Evolutionary conservation across 2,329 filamentous ascomycete genomes (phyloP).

Genomic region (Nigrograna mackinnonii): DNA sequence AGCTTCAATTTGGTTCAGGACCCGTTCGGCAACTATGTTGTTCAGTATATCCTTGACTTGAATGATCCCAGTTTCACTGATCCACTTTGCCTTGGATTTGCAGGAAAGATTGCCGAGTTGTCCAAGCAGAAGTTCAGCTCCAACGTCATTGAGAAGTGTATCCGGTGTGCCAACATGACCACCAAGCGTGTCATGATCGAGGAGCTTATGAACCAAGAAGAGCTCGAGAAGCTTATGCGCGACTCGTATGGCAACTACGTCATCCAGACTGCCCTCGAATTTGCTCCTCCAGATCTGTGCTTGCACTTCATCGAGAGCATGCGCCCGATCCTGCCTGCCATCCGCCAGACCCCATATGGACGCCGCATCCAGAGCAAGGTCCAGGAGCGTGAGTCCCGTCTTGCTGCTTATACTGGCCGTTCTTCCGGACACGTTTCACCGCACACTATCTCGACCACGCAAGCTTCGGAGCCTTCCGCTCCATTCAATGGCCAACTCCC

Average conservation of each 20-base stretch:
- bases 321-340: slow-evolving; percentile 79
- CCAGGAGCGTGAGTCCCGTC: slow-evolving; percentile 54
- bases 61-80: slow-evolving; percentile 87
- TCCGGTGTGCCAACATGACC: slow-evolving; percentile 77
- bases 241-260: slow-evolving; percentile 98
- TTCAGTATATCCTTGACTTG: slow-evolving; percentile 96
- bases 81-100: slow-evolving; percentile 81
- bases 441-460: slow-evolving; percentile 21
- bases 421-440: slow-evolving; percentile 33
- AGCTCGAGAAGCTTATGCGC: slow-evolving; percentile 86
- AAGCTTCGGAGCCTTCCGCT: slow-evolving; percentile 22
- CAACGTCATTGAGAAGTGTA: slow-evolving; percentile 92
- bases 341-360: slow-evolving; percentile 90
- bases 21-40: slow-evolving; percentile 97
- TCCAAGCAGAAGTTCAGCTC: slow-evolving; percentile 99
- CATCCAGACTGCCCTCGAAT: slow-evolving; percentile 78
- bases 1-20: slow-evolving; percentile 92
- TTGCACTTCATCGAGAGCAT: slow-evolving; percentile 77
- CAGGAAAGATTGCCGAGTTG: slow-evolving; percentile 68
- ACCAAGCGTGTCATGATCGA: slow-evolving; percentile 82
- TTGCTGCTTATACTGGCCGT: slow-evolving; percentile 34
- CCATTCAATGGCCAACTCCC: slow-evolving; percentile 22
- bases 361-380: slow-evolving; percentile 94
- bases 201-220: slow-evolving; percentile 73
- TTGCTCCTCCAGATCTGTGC: slow-evolving; percentile 35